Base-by-base conservation (phyloP, 2,329 filamentous ascomycete genomes). In the Diplodia sapinea region DNA sequence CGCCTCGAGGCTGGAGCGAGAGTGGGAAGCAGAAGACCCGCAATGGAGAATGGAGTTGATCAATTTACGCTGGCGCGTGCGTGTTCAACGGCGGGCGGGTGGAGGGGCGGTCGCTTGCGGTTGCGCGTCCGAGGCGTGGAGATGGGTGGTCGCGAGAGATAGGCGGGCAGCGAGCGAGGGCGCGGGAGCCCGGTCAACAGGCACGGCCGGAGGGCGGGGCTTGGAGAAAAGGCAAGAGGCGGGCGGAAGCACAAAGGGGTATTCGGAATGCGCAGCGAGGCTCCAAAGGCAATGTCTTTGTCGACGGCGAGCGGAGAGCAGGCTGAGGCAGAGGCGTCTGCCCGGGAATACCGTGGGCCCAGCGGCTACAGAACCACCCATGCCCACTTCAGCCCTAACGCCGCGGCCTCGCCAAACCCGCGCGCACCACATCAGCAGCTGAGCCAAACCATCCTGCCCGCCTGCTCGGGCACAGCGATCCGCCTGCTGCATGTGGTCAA, bases 81-180 rank as follows among this genome's bases (percentile, higher is more conserved):
- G 47, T 47, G 49, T 3, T 62, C 26, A 17, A 50, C 31, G 59
- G 47, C 23, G 13, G 26, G 26, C 23, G 59, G 59, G 29, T 33
- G 40, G 36, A 17, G 26, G 47, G 26, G 17, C 26, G 57, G 59
- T 23, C 59, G 43, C 43, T 63, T 64, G 61, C 47, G 61, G 31
- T 64, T 65, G 62, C 62, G 62, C 50, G 33, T 55, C 26, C 62
- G 36, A n/a, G 49, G 59, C 31, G n/a, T 63, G 43, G 59, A 38
- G 59, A n/a, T 38, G 57, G 59, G 59, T 36, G 47, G 47, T 63
- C 59, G 59, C 59, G 59, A 51, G 40, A 61, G 40, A 23, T 26
- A 29, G 31, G 59, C 59, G 40, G 59, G 59, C 59, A 63, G 59
- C 47, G 47, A 63, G 59, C 59, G 59, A 63, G 59, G 43, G 40